phyloP scores from a whole-genome alignment of 176 grass and related monocot genomes.

The Cocos nucifera region DNA sequence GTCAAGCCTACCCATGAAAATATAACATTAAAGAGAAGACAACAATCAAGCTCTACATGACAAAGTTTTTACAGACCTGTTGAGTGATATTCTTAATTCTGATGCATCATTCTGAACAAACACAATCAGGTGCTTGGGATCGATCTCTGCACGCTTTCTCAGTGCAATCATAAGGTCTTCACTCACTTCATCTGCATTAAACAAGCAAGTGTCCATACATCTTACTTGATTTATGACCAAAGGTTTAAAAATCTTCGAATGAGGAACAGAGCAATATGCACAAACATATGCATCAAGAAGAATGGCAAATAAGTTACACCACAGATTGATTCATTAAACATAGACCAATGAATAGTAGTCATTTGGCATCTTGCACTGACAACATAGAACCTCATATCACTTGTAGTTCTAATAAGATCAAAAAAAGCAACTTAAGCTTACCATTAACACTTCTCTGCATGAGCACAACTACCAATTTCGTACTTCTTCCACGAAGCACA shows the following conservation, averaged over 20 bases:
- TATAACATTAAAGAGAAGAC: neutral
- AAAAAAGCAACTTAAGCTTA: constrained; percentile 15
- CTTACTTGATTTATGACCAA: too few species aligned
- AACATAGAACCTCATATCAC: too few species aligned
- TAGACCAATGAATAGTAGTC: too few species aligned
- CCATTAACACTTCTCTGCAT: constrained; percentile 52
- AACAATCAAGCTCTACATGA: neutral
- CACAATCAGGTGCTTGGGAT: constrained; percentile 60
- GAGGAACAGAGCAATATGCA: too few species aligned
- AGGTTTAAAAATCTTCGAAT: too few species aligned
- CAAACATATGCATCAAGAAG: too few species aligned
- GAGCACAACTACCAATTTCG: constrained; percentile 80
- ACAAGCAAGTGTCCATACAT: neutral
- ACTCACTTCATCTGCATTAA: constrained; percentile 58
- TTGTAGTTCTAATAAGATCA: neutral
- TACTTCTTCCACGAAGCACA: constrained; percentile 59
- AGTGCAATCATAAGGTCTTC: constrained; percentile 77
- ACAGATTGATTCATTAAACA: too few species aligned
- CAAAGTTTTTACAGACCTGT: constrained; percentile 37
- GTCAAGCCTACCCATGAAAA: too few species aligned
- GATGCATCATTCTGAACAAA: constrained; percentile 66
- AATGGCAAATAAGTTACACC: too few species aligned
- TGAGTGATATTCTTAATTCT: constrained; percentile 66
- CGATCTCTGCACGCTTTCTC: constrained; percentile 89
- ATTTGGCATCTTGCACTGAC: too few species aligned